phyloP scores from a whole-genome alignment of 345 rosid species.

The Ceriops decandra region DNA sequence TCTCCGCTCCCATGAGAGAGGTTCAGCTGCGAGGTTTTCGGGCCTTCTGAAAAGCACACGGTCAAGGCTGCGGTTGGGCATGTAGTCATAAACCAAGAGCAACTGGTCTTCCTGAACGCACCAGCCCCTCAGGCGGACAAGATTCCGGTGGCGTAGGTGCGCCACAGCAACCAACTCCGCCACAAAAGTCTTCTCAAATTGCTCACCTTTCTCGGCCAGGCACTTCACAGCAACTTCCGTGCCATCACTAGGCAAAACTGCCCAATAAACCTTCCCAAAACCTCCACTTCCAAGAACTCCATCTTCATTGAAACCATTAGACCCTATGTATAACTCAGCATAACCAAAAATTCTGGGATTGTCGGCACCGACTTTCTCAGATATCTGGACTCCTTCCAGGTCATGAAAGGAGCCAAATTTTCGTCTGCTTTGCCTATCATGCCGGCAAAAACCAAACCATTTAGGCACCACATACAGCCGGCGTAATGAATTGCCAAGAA shows the following conservation, averaged over 20 bases:
- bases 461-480: conserved; percentile 41
- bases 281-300: conserved; percentile 90
- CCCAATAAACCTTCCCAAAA: conserved; percentile 75
- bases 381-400: conserved; percentile 75
- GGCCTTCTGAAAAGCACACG: conserved; percentile 65
- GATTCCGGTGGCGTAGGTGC: conserved; percentile 89
- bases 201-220: conserved; percentile 83
- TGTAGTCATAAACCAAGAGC: conserved; percentile 85
- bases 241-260: conserved; percentile 83
- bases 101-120: conserved; percentile 78
- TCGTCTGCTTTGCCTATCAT: conserved; percentile 10
- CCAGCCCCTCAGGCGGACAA: conserved; percentile 88
- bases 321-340: conserved; percentile 87
- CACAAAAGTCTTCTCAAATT: conserved; percentile 86
- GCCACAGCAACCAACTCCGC: conserved; percentile 94
- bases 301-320: conserved; percentile 67
- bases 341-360: conserved; percentile 89
- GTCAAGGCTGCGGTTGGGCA: conserved; percentile 94
- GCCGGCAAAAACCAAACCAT: conserved; percentile 35
- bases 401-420: conserved; percentile 46
- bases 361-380: conserved; percentile 66
- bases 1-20: conserved; percentile 64
- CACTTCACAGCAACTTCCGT: conserved; percentile 85
- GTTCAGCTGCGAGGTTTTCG: conserved; percentile 33
- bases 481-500: conserved; percentile 39